Evolutionary conservation across 2,329 filamentous ascomycete genomes (phyloP), one percentile per base, ranked within the genome.

Genomic region (Xylaria digitata): DNA sequence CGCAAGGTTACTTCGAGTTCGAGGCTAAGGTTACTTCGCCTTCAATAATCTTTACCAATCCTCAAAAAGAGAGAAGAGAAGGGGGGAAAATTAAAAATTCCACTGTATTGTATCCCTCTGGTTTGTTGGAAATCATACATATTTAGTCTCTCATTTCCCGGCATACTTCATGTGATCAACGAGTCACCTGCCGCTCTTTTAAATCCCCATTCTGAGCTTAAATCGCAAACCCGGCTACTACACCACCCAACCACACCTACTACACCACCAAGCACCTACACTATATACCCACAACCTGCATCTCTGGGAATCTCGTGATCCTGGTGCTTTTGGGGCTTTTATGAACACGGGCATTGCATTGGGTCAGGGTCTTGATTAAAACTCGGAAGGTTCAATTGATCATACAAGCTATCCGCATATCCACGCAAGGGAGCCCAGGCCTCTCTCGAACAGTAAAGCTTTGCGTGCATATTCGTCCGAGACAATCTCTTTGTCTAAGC

Each of bases 11-110:
- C 55, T 30, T 40, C 34, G 34, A 37, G 34, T 37, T 52, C 15
- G 21, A 56, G 52, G 23, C 21, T 5, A 37, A 32, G 60, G 60
- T 57, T 64, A 57, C 54, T 48, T 64, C 37, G 61, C 54, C 40
- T 62, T 58, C 48, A 46, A 50, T 48, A 42, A 11, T 52, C 30
- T 53, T 17, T 49, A 5, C 48, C 42, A 59, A 52, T 52, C 46
- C n/a, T 1, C 19, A 19, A n/a, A 8, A 6, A 15, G 11, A 40
- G 11, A 15, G 34, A 37, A 37, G 11, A 42, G 19, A 23, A 5
- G 13, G 13, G 9, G 17, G 34, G 21, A n/a, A 26, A 43, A 30
- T 26, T 26, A 43, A 43, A 43, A 37, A 37, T 8, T 9, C 8
- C 37, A 40, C 34, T 54, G 17, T 42, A 19, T 9, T 3, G 34